phyloP scores from a whole-genome alignment of 2,329 filamentous ascomycete species.

The Amauroascus niger region DNA sequence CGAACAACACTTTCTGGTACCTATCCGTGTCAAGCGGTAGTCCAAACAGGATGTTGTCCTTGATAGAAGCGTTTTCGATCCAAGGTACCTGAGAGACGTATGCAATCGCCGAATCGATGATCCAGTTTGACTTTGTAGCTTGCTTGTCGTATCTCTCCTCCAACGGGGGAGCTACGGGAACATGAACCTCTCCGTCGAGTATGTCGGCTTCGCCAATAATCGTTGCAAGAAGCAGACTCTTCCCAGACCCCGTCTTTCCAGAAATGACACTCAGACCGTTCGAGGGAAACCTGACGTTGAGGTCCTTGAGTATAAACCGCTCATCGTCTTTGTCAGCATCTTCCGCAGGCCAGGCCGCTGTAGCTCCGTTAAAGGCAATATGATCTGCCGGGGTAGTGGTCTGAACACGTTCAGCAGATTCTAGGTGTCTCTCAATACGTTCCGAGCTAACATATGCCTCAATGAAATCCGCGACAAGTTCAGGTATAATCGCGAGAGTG shows the following conservation, averaged over 20 bases:
- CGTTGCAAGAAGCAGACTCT: constrained; percentile 63
- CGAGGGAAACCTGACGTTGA: constrained; percentile 57
- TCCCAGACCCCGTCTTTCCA: constrained; percentile 68
- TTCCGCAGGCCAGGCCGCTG: constrained; percentile 66
- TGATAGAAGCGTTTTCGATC: constrained; percentile 74
- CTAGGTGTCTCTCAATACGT: constrained; percentile 62
- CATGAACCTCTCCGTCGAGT: constrained; percentile 51
- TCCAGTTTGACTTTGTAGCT: constrained; percentile 56
- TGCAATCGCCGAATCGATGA: constrained; percentile 58
- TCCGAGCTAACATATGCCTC: constrained; percentile 65
- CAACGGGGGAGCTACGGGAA: constrained; percentile 40
- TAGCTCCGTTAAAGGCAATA: constrained; percentile 57
- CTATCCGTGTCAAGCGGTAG: constrained; percentile 59
- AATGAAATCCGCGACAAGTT: constrained; percentile 59
- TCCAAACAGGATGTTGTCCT: constrained; percentile 69
- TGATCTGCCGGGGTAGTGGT: constrained; percentile 48
- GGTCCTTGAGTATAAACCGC: constrained; percentile 54
- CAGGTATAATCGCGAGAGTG: constrained; percentile 60
- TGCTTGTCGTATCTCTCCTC: constrained; percentile 51
- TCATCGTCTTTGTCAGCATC: constrained; percentile 43
- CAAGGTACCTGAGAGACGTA: constrained; percentile 73
- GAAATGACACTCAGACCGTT: constrained; percentile 64
- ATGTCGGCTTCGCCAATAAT: constrained; percentile 68
- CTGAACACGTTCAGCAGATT: constrained; percentile 53
- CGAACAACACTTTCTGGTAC: constrained; percentile 60